These are phyloP conservation scores for Alternaria incomplexa DNA, from an alignment of 2,329 filamentous ascomycete genomes.

Conservation along the genomic window DNA sequence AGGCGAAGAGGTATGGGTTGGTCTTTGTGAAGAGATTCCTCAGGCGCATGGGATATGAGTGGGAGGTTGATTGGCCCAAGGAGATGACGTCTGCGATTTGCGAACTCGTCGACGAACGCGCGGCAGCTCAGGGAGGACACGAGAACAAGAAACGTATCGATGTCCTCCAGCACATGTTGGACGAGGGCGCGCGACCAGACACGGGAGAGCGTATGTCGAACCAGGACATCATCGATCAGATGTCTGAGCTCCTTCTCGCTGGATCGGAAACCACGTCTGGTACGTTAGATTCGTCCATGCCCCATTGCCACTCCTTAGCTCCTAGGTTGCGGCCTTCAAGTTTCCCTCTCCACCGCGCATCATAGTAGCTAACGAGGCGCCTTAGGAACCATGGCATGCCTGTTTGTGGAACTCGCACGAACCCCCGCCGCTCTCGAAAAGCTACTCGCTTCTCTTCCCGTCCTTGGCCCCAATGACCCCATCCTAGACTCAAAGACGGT, in stretches of 20 bases:
- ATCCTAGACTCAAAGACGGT: background rate
- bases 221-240: slow-evolving; percentile 1
- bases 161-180: slow-evolving; percentile 2
- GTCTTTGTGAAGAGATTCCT: background rate
- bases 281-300: background rate
- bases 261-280: background rate
- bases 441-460: background rate
- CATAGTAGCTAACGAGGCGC: background rate
- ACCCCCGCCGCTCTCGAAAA: background rate
- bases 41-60: background rate
- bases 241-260: slow-evolving; percentile 1
- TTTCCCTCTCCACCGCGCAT: background rate
- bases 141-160: background rate
- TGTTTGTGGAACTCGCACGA: slow-evolving; percentile 1
- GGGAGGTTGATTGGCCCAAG: slow-evolving; percentile 3
- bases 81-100: slow-evolving; percentile 4
- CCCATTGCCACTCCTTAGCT: background rate
- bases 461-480: background rate
- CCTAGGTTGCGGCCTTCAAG: background rate
- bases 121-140: background rate
- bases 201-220: slow-evolving; percentile 1
- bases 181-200: slow-evolving; percentile 1
- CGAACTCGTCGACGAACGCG: slow-evolving; percentile 2
- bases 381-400: background rate
- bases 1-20: background rate